phyloP scores from a whole-genome alignment of 345 rosid species.

The Anacardium occidentale region DNA sequence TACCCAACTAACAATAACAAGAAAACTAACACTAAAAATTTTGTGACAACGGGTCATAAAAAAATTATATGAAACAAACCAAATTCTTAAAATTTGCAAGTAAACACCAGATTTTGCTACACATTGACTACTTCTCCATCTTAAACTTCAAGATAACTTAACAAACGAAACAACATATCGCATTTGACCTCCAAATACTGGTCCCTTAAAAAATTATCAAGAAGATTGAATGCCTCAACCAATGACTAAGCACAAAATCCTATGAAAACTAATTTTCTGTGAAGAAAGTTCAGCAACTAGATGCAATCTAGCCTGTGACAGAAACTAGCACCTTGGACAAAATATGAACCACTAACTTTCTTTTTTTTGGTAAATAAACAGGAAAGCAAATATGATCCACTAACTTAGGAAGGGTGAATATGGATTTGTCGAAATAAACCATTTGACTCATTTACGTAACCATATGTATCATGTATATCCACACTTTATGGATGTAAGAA shows the following conservation, averaged over 20 bases:
- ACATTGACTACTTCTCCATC: not conserved
- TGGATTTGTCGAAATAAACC: too few relatives aligned
- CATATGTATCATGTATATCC: not conserved
- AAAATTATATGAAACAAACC: not conserved
- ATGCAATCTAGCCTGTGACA: too few relatives aligned
- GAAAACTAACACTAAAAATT: too few relatives aligned
- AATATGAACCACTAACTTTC: too few relatives aligned
- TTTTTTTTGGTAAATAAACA: too few relatives aligned
- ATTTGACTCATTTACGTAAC: conserved; percentile 8
- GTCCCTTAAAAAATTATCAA: not conserved
- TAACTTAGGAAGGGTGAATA: too few relatives aligned
- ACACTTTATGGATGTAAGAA: not conserved
- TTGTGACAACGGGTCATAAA: too few relatives aligned
- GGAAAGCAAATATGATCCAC: too few relatives aligned
- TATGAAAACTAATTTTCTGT: too few relatives aligned
- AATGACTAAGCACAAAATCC: not conserved
- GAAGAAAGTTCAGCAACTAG: too few relatives aligned
- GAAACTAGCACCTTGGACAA: too few relatives aligned
- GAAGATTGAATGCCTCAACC: not conserved
- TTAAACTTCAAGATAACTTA: not conserved
- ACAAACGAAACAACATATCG: not conserved
- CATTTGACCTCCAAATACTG: not conserved
- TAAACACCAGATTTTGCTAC: not conserved
- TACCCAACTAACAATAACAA: too few relatives aligned
- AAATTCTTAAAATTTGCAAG: not conserved